These are phyloP conservation scores for Jaltomata sinuosa DNA, from an alignment of 257 asterid species.

Conservation along the genomic window DNA sequence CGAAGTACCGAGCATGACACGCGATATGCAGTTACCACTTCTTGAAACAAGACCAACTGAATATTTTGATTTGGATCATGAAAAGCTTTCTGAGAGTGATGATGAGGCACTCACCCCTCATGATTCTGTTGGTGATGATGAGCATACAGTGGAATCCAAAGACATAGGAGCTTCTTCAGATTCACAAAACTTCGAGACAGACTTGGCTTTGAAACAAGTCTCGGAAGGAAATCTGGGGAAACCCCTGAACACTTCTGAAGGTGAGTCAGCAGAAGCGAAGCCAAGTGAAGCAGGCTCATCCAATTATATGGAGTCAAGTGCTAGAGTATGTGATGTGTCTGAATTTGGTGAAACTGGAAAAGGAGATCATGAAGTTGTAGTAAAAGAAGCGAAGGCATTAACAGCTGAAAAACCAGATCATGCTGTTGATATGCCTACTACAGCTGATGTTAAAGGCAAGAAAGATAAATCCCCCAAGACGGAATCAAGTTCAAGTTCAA, in stretches of 20 bases:
- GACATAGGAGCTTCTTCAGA: slow-evolving; percentile 18
- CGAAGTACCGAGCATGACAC: background rate
- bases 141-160: slow-evolving; percentile 12
- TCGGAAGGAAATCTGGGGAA: slow-evolving; percentile 17
- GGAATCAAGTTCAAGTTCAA: slow-evolving; percentile 41
- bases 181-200: slow-evolving; percentile 15
- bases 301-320: slow-evolving; percentile 5
- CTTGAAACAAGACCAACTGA: slow-evolving; percentile 21
- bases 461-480: slow-evolving; percentile 19
- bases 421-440: slow-evolving; percentile 13
- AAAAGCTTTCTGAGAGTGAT: slow-evolving; percentile 9
- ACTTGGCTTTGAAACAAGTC: background rate
- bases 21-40: slow-evolving; percentile 5
- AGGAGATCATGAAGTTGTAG: background rate
- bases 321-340: background rate
- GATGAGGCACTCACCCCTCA: slow-evolving; percentile 1
- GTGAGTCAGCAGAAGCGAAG: slow-evolving; percentile 14
- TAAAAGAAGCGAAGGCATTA: slow-evolving; percentile 1
- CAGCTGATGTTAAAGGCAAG: slow-evolving; percentile 19
- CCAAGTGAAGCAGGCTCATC: slow-evolving; percentile 18
- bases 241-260: slow-evolving; percentile 10
- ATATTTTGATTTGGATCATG: slow-evolving; percentile 22
- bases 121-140: slow-evolving; percentile 15
- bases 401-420: slow-evolving; percentile 17
- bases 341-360: background rate